Evolutionary conservation across 1,284 basidiomycete species (phyloP).

Genomic region (Schizophyllum amplum): DNA sequence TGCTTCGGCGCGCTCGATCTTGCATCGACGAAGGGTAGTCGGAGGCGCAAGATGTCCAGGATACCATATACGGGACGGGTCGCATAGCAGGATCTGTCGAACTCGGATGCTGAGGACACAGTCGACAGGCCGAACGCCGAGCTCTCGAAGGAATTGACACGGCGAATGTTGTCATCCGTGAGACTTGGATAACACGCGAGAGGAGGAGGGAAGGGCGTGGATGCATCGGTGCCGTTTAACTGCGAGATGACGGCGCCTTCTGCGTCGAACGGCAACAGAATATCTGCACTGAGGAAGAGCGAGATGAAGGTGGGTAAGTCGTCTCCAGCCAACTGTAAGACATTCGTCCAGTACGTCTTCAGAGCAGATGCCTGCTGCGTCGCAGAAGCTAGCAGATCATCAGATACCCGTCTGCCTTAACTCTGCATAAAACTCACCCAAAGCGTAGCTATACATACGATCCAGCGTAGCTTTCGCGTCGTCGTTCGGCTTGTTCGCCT

Average conservation of each 20-base stretch:
- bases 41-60: slow-evolving; percentile 44
- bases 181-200: slow-evolving; percentile 51
- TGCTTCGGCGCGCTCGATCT: slow-evolving; percentile 36
- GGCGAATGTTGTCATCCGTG: slow-evolving; percentile 26
- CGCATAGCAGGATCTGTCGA: slow-evolving; percentile 43
- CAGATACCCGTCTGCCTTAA: slow-evolving; percentile 6
- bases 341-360: slow-evolving; percentile 45
- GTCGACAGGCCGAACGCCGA: slow-evolving; percentile 40
- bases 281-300: slow-evolving; percentile 35
- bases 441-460: slow-evolving; percentile 50
- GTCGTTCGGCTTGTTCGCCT: slow-evolving; percentile 26
- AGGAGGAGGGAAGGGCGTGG: slow-evolving; percentile 46
- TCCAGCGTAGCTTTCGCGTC: slow-evolving; percentile 41
- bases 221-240: slow-evolving; percentile 29
- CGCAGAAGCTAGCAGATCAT: slow-evolving; percentile 39
- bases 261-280: slow-evolving; percentile 57
- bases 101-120: slow-evolving; percentile 23
- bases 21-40: slow-evolving; percentile 46
- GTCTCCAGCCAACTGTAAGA: slow-evolving; percentile 35
- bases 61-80: slow-evolving; percentile 56
- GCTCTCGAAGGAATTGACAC: slow-evolving; percentile 40
- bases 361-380: slow-evolving; percentile 42
- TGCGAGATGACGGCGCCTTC: slow-evolving; percentile 25
- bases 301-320: slow-evolving; percentile 40
- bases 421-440: slow-evolving; percentile 31